A percentile compares a stretch with the other conserved stretches of the same genome.
These are phyloP conservation scores for Pneumocystis wakefieldiae DNA, from an alignment of 1,139 yeast genomes.

Conservation along the genomic window DNA sequence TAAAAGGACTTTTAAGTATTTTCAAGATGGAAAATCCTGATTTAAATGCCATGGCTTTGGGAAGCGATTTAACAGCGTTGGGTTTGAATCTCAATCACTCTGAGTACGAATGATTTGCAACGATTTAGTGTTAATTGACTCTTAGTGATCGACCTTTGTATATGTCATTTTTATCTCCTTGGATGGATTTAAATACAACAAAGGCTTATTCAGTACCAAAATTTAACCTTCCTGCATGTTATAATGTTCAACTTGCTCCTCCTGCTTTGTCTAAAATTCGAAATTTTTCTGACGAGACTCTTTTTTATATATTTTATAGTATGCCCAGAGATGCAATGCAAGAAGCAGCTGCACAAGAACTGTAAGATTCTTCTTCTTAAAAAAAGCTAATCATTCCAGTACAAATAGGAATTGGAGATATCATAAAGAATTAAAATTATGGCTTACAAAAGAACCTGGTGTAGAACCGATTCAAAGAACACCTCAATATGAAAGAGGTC, in stretches of 20 bases:
- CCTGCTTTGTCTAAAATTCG: constrained; percentile 56
- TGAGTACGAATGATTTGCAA: background rate
- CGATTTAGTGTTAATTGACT: background rate
- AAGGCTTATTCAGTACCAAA: constrained; percentile 40
- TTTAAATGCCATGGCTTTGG: background rate
- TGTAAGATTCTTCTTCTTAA: constrained; percentile 28
- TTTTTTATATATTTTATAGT: constrained; percentile 85
- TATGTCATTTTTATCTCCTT: constrained; percentile 1
- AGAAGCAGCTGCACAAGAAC: constrained; percentile 83
- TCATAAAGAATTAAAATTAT: constrained; percentile 86
- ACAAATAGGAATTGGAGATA: constrained; percentile 87
- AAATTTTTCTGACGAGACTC: constrained; percentile 75
- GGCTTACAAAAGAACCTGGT: constrained; percentile 89
- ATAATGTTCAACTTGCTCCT: constrained; percentile 38
- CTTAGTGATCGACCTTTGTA: constrained; percentile 1
- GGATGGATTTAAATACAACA: background rate
- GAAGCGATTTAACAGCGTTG: background rate
- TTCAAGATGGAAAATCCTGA: constrained; percentile 1
- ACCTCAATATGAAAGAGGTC: constrained; percentile 80
- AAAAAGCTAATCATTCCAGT: background rate
- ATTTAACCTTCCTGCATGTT: constrained; percentile 45
- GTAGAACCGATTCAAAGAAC: constrained; percentile 79
- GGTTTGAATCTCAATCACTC: background rate
- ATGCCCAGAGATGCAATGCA: constrained; percentile 88
- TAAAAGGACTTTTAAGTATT: constrained; percentile 1